Evolutionary conservation across 257 asterid genomes (phyloP), one percentile per base, ranked within the genome.

Genomic region (Lantana camara): DNA sequence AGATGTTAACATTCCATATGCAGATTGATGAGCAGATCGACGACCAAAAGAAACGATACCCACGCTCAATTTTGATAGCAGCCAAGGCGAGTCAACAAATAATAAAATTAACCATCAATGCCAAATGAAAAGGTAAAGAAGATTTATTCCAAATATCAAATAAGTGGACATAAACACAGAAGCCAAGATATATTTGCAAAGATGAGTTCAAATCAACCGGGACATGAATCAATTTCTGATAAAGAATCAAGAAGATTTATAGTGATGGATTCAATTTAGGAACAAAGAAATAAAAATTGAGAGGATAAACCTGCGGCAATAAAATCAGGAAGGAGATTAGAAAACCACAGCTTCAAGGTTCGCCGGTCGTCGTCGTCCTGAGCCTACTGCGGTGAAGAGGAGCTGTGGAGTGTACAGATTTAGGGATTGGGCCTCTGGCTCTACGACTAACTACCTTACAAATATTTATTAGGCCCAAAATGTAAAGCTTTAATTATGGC

Each of bases 351-450:
- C 42, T 41, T 35, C 41, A 49, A 35, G n/a, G 34, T 63, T 49
- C 59, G 64, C 29, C n/a, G 46, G 62, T 29, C 67, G 11, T 32
- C 72, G 24, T 37, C 64, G 64, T 66, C 24, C 5, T 15, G 34
- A 50, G 71, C 60, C 68, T 20, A 2, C 5, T 5, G 32, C 32
- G 65, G 44, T 67, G 70, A 69, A 53, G n/a, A n/a, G n/a, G n/a
- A n/a, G 72, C 60, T 17, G 64, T 22, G 24, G n/a, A n/a, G n/a
- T n/a, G n/a, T n/a, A n/a, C n/a, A n/a, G 19, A 29, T 17, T 27
- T 11, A 3, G 0, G 32, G 27, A 5, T 47, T 64, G 76, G 75
- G 61, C 67, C 32, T 49, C 55, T n/a, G n/a, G n/a, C n/a, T n/a
- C n/a, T n/a, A n/a, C n/a, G n/a, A n/a, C n/a, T n/a, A n/a, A n/a